Evolutionary conservation across 2,329 filamentous ascomycete species (phyloP), one percentile per base, ranked within the genome.

Genomic region (Cytospora piceae): DNA sequence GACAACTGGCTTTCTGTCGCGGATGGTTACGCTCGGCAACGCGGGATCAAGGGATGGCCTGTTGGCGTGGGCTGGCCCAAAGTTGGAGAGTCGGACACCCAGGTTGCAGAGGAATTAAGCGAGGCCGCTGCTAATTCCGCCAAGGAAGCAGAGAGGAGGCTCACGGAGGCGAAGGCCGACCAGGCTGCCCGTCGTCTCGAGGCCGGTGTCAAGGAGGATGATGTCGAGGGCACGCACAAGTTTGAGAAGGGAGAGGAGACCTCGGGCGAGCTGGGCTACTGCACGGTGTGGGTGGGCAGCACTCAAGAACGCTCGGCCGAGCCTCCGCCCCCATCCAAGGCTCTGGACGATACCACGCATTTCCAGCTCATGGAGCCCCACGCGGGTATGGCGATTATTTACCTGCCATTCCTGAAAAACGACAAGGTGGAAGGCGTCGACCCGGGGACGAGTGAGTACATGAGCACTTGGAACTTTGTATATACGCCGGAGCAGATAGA

Each of bases 401-500:
- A 99, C 78, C 90, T 97, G 72, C 95, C 95, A 0, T 89, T 97
- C 68, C 81, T 98, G 17, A 86, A 90, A 32, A 98, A 99, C 75
- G 85, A 89, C 0, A 90, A 90, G 67, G 90, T 93, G 0, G 85
- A 89, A 0, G 91, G 87, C 53, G 90, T 98, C n/a, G 90, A 97
- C 70, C 95, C 95, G 0, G 88, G 89, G 29, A 86, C 85, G 2
- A 91, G 87, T 61, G 93, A 97, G 67, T 98, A 93, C 77, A 87
- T 98, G 81, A 92, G 88, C 71, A 99, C 95, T 0, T 99, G 95
- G 95, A 99, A 99, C 75, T 98, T 98, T 75, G 89, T 97, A 34
- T 99, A 98, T 76, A 96, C 91, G 2, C 90, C 93, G 0, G 89
- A 95, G 65, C 90, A 99, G 76, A 88, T 99, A 61, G 94, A 98